phyloP scores from a whole-genome alignment of 495 filamentous ascomycete genomes.

The Podospora fimiseda region DNA sequence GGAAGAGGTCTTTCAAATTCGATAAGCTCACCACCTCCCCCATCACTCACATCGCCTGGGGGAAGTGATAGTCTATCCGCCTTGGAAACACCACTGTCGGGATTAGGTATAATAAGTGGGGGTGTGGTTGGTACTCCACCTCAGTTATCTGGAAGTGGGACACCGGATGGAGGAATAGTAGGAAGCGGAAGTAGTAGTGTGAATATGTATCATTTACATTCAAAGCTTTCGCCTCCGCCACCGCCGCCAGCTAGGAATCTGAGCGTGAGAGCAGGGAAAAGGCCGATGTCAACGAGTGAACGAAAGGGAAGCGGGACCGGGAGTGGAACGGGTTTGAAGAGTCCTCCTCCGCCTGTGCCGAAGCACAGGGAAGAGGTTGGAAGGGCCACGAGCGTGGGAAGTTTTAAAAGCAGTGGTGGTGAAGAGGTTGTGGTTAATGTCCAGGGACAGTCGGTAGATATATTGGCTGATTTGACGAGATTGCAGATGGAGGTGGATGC shows the following conservation, averaged over 20 bases:
- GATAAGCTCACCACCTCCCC: background rate
- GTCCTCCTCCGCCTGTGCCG: slow-evolving; percentile 51
- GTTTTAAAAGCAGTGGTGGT: background rate
- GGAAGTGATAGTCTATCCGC: no score
- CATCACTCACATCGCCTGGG: no score
- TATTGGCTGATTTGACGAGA: slow-evolving; percentile 60
- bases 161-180: background rate
- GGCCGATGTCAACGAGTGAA: slow-evolving; percentile 15
- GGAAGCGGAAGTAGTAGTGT: background rate
- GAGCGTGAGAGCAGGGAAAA: slow-evolving; percentile 31
- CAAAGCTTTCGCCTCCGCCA: slow-evolving; percentile 36
- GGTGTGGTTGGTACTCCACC: no score
- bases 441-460: slow-evolving; percentile 38
- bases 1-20: background rate
- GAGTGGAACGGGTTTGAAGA: background rate
- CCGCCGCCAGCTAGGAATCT: slow-evolving; percentile 38
- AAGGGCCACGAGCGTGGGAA: background rate
- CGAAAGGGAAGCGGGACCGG: background rate
- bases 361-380: slow-evolving; percentile 28
- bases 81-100: no score
- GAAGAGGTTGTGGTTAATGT: background rate
- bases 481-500: slow-evolving; percentile 70
- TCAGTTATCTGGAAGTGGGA: background rate
- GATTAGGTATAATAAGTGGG: no score
- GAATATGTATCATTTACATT: background rate